phyloP scores from a whole-genome alignment of 1,284 basidiomycete species.

The Leccinum solheimii region DNA sequence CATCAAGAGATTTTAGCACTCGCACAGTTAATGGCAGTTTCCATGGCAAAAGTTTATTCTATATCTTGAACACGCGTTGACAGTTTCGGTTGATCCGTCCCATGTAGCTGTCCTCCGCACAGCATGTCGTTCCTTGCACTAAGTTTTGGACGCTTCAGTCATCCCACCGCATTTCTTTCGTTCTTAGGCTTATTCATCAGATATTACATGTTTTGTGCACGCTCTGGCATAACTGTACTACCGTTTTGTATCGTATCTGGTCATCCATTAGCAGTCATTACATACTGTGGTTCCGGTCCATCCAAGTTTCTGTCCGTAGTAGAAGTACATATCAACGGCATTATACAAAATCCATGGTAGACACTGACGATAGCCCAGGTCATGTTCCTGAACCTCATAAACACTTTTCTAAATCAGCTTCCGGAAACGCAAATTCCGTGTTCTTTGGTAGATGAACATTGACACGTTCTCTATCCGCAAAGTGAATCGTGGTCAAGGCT shows the following conservation, averaged over 20 bases:
- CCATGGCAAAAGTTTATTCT: slow-evolving; percentile 1
- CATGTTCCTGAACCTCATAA: neutral
- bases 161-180: too few relatives aligned
- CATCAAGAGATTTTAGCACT: slow-evolving; percentile 22
- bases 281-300: slow-evolving; percentile 4
- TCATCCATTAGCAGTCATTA: neutral
- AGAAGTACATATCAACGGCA: neutral
- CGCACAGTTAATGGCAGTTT: slow-evolving; percentile 1
- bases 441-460: slow-evolving; percentile 4
- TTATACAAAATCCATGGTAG: neutral
- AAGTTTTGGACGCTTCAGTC: too few relatives aligned
- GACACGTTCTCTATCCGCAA: slow-evolving; percentile 11
- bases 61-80: slow-evolving; percentile 11
- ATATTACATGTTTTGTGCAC: slow-evolving; percentile 1
- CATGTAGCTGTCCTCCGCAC: neutral
- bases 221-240: neutral
- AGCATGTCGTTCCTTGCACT: slow-evolving; percentile 9
- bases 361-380: neutral
- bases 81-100: neutral
- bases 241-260: slow-evolving; percentile 22
- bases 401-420: slow-evolving; percentile 4
- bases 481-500: slow-evolving; percentile 22
- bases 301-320: neutral
- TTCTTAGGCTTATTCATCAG: neutral
- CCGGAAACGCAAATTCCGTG: neutral